phyloP scores from a whole-genome alignment of 2,329 filamentous ascomycete species.

The Sordariomycetes sp. region DNA sequence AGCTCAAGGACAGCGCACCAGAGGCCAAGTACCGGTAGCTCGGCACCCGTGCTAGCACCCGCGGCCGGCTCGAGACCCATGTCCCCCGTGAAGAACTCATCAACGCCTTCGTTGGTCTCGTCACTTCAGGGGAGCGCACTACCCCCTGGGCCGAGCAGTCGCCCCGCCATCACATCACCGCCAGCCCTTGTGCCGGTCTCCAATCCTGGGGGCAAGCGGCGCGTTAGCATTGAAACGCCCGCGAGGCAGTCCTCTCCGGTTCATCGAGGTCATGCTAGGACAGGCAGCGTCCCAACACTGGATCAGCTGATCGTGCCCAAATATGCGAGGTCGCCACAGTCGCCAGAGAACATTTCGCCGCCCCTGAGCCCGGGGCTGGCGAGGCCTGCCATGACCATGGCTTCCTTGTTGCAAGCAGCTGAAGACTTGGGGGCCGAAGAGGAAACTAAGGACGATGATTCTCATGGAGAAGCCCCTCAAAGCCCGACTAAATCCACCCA shows the following conservation, averaged over 20 bases:
- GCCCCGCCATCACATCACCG: slow-evolving; percentile 23
- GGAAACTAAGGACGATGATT: slow-evolving; percentile 14
- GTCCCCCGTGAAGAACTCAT: slow-evolving; percentile 39
- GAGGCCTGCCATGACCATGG: slow-evolving; percentile 35
- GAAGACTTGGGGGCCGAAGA: slow-evolving; percentile 41
- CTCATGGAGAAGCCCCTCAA: slow-evolving; percentile 20
- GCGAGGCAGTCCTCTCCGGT: slow-evolving; percentile 14
- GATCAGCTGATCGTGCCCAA: slow-evolving; percentile 26
- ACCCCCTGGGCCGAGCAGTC: slow-evolving; percentile 14
- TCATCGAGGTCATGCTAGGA: slow-evolving; percentile 27
- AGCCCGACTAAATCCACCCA: slow-evolving; percentile 50
- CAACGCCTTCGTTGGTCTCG: slow-evolving; percentile 9
- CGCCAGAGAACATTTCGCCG: slow-evolving; percentile 24
- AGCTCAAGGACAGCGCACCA: slow-evolving; percentile 30
- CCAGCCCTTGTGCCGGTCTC: slow-evolving; percentile 23
- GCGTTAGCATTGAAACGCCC: slow-evolving; percentile 32
- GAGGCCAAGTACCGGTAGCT: slow-evolving; percentile 26
- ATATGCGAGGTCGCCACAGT: slow-evolving; percentile 4
- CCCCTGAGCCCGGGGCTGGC: slow-evolving; percentile 19
- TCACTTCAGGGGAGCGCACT: slow-evolving; percentile 10
- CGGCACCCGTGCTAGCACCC: slow-evolving; percentile 9
- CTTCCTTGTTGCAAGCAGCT: slow-evolving; percentile 45
- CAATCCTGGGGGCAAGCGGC: slow-evolving; percentile 22
- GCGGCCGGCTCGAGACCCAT: slow-evolving; percentile 29
- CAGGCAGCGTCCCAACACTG: slow-evolving; percentile 25